These are phyloP conservation scores for Ascochyta lentis DNA, from an alignment of 2,329 filamentous ascomycete species.

Conservation along the genomic window DNA sequence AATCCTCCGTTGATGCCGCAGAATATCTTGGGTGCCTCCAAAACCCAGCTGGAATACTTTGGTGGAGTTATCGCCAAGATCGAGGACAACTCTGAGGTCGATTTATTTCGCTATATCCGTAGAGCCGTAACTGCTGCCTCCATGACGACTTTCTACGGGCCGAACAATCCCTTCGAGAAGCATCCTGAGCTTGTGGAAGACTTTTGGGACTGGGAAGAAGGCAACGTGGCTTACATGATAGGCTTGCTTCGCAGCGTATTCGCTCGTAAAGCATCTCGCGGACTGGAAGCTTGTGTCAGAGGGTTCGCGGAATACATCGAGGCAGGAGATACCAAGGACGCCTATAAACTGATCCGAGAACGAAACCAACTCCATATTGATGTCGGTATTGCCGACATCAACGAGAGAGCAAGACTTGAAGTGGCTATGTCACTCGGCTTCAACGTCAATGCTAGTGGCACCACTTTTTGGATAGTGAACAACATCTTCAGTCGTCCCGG, in stretches of 20 bases:
- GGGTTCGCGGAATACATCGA: slow-evolving; percentile 40
- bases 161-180: slow-evolving; percentile 51
- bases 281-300: slow-evolving; percentile 39
- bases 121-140: slow-evolving; percentile 44
- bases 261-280: slow-evolving; percentile 49
- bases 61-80: slow-evolving; percentile 28
- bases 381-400: slow-evolving; percentile 21
- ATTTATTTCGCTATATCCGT: slow-evolving; percentile 48
- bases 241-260: slow-evolving; percentile 47
- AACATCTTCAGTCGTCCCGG: slow-evolving; percentile 52
- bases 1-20: slow-evolving; percentile 42
- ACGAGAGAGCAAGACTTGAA: slow-evolving; percentile 32
- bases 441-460: slow-evolving; percentile 53
- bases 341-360: slow-evolving; percentile 31
- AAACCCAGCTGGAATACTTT: slow-evolving; percentile 47
- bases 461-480: slow-evolving; percentile 56
- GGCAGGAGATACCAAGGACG: slow-evolving; percentile 27
- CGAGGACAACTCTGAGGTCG: slow-evolving; percentile 37
- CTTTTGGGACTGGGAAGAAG: slow-evolving; percentile 54
- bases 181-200: slow-evolving; percentile 46
- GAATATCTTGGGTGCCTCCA: slow-evolving; percentile 44
- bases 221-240: slow-evolving; percentile 38
- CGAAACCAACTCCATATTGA: slow-evolving; percentile 28
- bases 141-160: slow-evolving; percentile 53
- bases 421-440: slow-evolving; percentile 43